phyloP scores from a whole-genome alignment of 768 basidiomycete genomes.

The Suillus subalutaceus region DNA sequence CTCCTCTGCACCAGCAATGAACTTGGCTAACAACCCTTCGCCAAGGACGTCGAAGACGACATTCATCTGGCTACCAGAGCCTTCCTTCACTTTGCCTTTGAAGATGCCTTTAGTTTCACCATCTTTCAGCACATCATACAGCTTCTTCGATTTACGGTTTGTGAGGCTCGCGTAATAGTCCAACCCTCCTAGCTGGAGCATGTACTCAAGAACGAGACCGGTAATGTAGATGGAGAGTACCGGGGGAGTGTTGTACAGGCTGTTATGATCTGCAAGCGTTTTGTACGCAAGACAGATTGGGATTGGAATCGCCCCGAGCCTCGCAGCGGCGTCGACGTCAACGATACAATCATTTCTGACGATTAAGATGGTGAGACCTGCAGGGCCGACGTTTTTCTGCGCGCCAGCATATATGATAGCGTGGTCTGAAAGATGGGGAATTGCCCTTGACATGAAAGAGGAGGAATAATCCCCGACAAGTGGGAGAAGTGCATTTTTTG shows the following conservation, averaged over 20 bases:
- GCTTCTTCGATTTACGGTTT: constrained; percentile 68
- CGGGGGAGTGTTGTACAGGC: constrained; percentile 92
- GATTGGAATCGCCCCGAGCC: constrained; percentile 71
- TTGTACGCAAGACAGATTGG: constrained; percentile 86
- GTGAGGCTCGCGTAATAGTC: constrained; percentile 67
- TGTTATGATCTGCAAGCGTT: constrained; percentile 71
- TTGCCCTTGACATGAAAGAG: constrained; percentile 94
- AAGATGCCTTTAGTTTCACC: constrained; percentile 75
- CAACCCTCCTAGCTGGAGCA: constrained; percentile 66
- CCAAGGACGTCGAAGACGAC: constrained; percentile 80
- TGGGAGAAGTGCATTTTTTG: constrained; percentile 60
- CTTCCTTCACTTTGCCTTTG: constrained; percentile 68
- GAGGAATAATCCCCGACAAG: constrained; percentile 96
- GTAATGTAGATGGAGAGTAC: constrained; percentile 91
- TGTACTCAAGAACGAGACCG: constrained; percentile 79
- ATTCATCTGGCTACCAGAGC: constrained; percentile 94
- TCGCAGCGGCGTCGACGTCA: constrained; percentile 79
- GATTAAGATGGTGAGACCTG: constrained; percentile 91
- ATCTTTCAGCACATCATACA: constrained; percentile 74
- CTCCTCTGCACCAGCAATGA: constrained; percentile 79
- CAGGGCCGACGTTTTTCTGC: constrained; percentile 97
- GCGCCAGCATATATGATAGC: constrained; percentile 96
- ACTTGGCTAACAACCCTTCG: constrained; percentile 71
- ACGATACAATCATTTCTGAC: constrained; percentile 94
- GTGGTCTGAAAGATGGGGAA: constrained; percentile 85